phyloP scores from a whole-genome alignment of 2,329 filamentous ascomycete genomes.

The Ophiostoma perfectum region DNA sequence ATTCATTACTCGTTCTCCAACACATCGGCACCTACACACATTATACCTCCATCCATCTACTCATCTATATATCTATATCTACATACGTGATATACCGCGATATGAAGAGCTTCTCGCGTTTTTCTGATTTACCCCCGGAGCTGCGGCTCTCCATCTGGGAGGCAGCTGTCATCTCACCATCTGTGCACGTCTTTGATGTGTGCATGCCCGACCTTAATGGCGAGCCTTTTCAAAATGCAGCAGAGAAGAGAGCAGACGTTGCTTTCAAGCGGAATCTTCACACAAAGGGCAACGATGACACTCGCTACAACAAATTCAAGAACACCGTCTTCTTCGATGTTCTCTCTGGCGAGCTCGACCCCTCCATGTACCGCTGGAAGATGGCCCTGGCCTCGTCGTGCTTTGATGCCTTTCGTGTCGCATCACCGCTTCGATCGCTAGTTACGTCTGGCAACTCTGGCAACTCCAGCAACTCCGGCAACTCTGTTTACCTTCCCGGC shows the following conservation, averaged over 20 bases:
- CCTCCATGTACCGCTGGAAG: slow-evolving; percentile 23
- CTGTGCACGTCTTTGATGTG: slow-evolving; percentile 29
- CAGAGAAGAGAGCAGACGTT: not conserved
- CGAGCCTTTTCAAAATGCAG: not conserved
- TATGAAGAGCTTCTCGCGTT: slow-evolving; percentile 22
- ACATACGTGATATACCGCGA: too few relatives aligned
- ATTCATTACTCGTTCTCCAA: too few relatives aligned
- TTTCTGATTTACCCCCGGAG: slow-evolving; percentile 28
- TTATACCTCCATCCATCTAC: too few relatives aligned
- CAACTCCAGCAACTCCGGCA: slow-evolving; percentile 20
- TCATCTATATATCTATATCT: not conserved
- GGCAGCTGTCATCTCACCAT: slow-evolving; percentile 23
- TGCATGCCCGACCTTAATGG: slow-evolving; percentile 19
- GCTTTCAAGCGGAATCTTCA: not conserved
- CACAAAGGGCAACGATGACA: not conserved
- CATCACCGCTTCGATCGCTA: not conserved
- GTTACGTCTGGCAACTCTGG: not conserved
- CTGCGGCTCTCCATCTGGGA: slow-evolving; percentile 29
- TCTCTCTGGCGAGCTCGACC: slow-evolving; percentile 4
- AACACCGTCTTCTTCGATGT: slow-evolving; percentile 20
- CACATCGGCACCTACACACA: too few relatives aligned
- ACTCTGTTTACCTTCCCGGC: slow-evolving; percentile 30
- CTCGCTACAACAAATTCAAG: slow-evolving; percentile 13
- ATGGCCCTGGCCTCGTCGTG: slow-evolving; percentile 22
- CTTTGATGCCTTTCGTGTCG: slow-evolving; percentile 19